Evolutionary conservation across 495 filamentous ascomycete genomes (phyloP), one percentile per base, ranked within the genome.

Genomic region (Talaromyces trachyspermus): DNA sequence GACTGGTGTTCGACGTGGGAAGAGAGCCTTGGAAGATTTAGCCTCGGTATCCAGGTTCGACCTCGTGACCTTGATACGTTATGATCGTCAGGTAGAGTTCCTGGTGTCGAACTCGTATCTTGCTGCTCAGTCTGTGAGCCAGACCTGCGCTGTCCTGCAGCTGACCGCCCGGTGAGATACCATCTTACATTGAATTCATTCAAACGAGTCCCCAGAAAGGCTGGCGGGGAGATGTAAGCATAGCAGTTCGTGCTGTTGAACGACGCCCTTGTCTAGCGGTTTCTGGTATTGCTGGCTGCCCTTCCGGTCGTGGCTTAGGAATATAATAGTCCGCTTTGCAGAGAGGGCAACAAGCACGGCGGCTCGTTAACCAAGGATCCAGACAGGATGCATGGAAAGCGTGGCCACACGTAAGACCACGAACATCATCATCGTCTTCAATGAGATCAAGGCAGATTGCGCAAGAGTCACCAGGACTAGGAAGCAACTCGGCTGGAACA

Each of bases 291-390:
- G 57, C 52, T 27, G 58, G 64, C 52, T 70, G 74, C 12, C 64
- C 72, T 49, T 82, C 78, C 27, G 75, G 59, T 17, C 85, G 84
- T 15, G 86, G 86, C 59, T 95, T 95, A 0, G 89, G 89, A 27
- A 86, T 79, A 62, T 94, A 97, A 64, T 96, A 98, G 53, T 96
- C 89, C 10, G 88, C 83, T 68, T 99, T 99, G 72, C 92, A 97
- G 36, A 97, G 79, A 41, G 94, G 94, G 63, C 94, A 99, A 64
- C 92, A 95, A 10, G 92, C 94, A 50, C 90, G 80, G 51, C 92
- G 76, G 55, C 80, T 87, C 1, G 92, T 98, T 44, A 98, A 70
- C 92, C 92, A 98, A 9, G 94, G 92, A 56, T 99, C 92, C 15
- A 99, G 76, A 64, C 92, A 99, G 18, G 77, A 79, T 38, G 87